A percentile compares a stretch with the other conserved stretches of the same genome.
Conservation (phyloP, 441 rosid species). For the Hura crepitans region DNA sequence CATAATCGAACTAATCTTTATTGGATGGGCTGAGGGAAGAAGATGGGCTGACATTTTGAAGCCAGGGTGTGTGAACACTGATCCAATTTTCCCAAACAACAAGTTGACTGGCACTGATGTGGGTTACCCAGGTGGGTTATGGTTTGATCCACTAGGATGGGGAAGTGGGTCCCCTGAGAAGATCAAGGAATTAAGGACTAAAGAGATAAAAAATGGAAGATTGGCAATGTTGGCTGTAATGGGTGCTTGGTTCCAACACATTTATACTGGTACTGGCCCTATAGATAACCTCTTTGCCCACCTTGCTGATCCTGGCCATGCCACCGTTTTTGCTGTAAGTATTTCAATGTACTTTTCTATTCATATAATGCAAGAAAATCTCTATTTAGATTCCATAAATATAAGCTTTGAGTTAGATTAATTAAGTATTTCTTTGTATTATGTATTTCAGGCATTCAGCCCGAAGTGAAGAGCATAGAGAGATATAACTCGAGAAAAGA, state of each 20-base stretch:
- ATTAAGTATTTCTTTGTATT: background rate
- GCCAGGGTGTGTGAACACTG: conserved; percentile 93
- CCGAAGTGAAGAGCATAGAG: conserved; percentile 54
- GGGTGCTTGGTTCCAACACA: conserved; percentile 99
- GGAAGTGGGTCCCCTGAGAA: conserved; percentile 78
- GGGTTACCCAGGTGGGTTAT: conserved; percentile 94
- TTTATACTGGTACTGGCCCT: conserved; percentile 94
- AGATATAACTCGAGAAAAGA: background rate
- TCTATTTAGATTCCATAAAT: too few relatives aligned
- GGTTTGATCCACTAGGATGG: conserved; percentile 98
- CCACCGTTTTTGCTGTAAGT: conserved; percentile 84
- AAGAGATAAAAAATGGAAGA: conserved; percentile 93
- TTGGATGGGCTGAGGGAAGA: conserved; percentile 97
- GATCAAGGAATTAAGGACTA: conserved; percentile 78
- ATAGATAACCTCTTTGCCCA: conserved; percentile 94
- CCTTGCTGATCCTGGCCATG: conserved; percentile 97
- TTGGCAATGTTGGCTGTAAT: conserved; percentile 96
- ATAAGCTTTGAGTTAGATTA: too few relatives aligned
- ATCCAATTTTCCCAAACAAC: conserved; percentile 96
- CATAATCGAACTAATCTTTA: conserved; percentile 66
- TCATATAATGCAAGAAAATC: too few relatives aligned
- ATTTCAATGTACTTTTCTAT: background rate
- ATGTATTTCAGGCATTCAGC: conserved; percentile 60
- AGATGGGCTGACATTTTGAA: conserved; percentile 95
- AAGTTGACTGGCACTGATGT: conserved; percentile 92